Base-by-base conservation (phyloP, 371 early-diverging fungal species). In the Rhizomucor pusillus region DNA sequence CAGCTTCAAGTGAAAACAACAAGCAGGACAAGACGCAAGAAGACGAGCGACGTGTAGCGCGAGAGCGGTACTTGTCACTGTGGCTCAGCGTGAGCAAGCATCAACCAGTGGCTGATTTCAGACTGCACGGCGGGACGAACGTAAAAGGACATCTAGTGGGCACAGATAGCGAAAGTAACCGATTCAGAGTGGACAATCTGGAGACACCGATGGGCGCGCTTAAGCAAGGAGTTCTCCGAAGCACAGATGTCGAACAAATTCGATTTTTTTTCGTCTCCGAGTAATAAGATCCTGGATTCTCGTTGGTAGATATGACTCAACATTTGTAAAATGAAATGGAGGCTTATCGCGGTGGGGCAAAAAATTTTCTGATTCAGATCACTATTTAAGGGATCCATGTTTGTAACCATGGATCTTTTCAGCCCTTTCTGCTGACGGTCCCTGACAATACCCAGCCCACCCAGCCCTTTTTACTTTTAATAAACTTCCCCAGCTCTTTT, bases 131-230 rank as follows among this genome's bases (percentile, higher is more conserved):
- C 41, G 61, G 65, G 37, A 66, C 62, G 11, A 52, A 50, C 1
- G 75, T 80, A 0, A 40, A 62, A 48, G 83, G 78, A 1, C 56
- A 59, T 3, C 56, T 80, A 7, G 48, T 65, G 13, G 76, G 69
- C 1, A 70, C 69, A 7, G 83, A 82, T 25, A 60, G 71, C 35
- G 75, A 77, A 55, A 75, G 75, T 25, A 73, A 77, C 37, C 74
- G 83, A 1, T 63, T 82, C 22, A 59, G 79, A 25, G 62, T 82
- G 19, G 60, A 80, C 54, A 34, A 57, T 3, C 50, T 82, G 16
- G 59, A 77, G 54, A 71, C 81, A 13, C 78, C 73, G 1, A 57
- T 79, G 40, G 83, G 83, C 6, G 57, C 56, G 0, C 77, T 77
- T 43, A 57, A 72, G 20, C 67, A 65, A 16, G 78, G 71, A 7